Evolutionary conservation across 2,329 filamentous ascomycete genomes (phyloP), one percentile per base, ranked within the genome.

Genomic region (Venturia pyrina): DNA sequence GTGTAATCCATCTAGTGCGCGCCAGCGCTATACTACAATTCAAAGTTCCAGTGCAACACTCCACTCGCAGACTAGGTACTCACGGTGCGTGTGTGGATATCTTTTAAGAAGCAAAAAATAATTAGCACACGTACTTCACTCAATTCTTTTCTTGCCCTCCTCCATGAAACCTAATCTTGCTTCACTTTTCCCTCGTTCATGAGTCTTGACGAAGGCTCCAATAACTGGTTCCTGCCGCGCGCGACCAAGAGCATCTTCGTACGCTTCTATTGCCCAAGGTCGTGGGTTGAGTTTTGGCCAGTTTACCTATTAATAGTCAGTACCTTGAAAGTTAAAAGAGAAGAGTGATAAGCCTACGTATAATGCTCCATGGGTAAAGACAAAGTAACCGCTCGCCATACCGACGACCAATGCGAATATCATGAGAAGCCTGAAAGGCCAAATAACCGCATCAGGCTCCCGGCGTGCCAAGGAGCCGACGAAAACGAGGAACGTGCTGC

Each of bases 101-200:
- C 19, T 37, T 59, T 17, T 59, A 59, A n/a, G 32, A 59, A 37
- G 32, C 28, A 19, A 59, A 59, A 59, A 17, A n/a, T 19, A n/a
- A 37, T 37, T 37, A 59, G 53, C 28, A 37, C 32, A n/a, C 32
- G 28, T 13, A 59, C 32, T n/a, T 60, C 76, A 93, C 75, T 99
- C 95, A 73, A 96, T 96, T 75, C 95, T 90, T 85, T 97, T 99
- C 84, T 99, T 99, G 64, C 95, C 95, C 78, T 99, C 95, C 76
- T 99, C 95, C 65, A 96, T 86, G 71, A 89, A 95, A 41, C 91
- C 84, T 71, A 96, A 88, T 68, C 91, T 83, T 56, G 89, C 88
- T 69, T 90, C 90, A 78, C 91, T 96, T 68, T 91, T 84, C 2
- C 92, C 91, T 19, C 93, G 83, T 77, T 96, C 90, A 73, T 96